A percentile compares a stretch with the other conserved stretches of the same genome.
Evolutionary conservation across 257 asterid genomes (phyloP).

Genomic region (Catharanthus roseus): DNA sequence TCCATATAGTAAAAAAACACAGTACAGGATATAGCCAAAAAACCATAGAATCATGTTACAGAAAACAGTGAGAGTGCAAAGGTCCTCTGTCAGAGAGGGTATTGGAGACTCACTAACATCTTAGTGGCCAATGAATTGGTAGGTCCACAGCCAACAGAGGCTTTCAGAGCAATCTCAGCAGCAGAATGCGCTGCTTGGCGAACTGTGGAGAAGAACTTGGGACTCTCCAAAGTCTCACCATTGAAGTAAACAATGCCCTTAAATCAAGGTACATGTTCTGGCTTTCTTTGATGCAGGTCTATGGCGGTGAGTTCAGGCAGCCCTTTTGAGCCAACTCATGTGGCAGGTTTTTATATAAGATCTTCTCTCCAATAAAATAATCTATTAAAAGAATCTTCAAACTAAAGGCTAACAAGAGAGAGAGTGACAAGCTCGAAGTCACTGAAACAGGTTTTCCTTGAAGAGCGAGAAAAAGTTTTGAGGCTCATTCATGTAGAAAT

Average conservation of each 20-base stretch:
- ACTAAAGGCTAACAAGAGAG: neutral
- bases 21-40: neutral
- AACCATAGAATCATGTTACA: no score
- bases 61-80: neutral
- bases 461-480: neutral
- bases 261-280: conserved; percentile 94
- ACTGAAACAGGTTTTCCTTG: neutral
- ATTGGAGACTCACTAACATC: conserved; percentile 45
- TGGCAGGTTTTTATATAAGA: conserved; percentile 78
- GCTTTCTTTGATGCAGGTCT: conserved; percentile 69
- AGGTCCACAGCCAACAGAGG: conserved; percentile 67
- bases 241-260: conserved; percentile 73
- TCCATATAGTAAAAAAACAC: neutral
- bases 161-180: conserved; percentile 78
- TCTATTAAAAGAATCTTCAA: neutral
- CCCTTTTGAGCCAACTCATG: conserved; percentile 95
- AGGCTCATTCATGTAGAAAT: neutral
- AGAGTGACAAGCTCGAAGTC: neutral
- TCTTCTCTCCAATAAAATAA: conserved; percentile 23
- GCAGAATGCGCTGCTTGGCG: conserved; percentile 93
- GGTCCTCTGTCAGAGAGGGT: neutral
- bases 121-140: conserved; percentile 72
- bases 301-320: conserved; percentile 87
- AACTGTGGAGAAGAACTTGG: conserved; percentile 76
- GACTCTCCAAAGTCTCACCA: conserved; percentile 82